Conservation (phyloP, 2,329 filamentous ascomycete genomes). For the Aspergillus fumigatus region DNA sequence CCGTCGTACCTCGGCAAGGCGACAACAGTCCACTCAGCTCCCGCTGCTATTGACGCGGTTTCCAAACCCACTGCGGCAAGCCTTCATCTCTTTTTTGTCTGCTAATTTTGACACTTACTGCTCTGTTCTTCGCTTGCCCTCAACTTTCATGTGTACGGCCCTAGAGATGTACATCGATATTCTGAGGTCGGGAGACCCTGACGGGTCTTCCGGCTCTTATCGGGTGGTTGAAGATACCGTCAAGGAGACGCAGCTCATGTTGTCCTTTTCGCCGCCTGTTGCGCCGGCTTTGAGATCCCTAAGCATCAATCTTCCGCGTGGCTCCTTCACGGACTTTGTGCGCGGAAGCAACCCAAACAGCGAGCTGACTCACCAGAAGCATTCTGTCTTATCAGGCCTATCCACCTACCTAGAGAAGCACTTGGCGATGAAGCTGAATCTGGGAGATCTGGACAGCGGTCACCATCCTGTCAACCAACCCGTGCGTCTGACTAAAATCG, state of each 20-base stretch:
- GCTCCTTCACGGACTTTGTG: slow-evolving; percentile 21
- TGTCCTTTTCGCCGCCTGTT: slow-evolving; percentile 33
- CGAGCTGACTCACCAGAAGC: slow-evolving; percentile 6
- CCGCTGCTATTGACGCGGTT: slow-evolving; percentile 50
- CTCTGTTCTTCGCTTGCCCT: slow-evolving; percentile 41
- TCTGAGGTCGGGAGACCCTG: slow-evolving; percentile 2
- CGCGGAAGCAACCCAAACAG: slow-evolving; percentile 1
- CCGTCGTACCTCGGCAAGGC: slow-evolving; percentile 5
- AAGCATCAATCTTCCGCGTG: slow-evolving; percentile 32
- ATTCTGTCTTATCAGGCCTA: slow-evolving; percentile 24
- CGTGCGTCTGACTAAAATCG: slow-evolving; percentile 34
- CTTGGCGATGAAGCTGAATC: slow-evolving; percentile 37
- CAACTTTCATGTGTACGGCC: slow-evolving; percentile 41
- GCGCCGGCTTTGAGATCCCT: slow-evolving; percentile 32
- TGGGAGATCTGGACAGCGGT: slow-evolving; percentile 16
- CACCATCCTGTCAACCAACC: slow-evolving; percentile 16
- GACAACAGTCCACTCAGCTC: slow-evolving; percentile 42
- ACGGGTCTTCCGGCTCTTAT: not conserved
- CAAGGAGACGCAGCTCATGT: slow-evolving; percentile 37
- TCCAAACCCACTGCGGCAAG: slow-evolving; percentile 46
- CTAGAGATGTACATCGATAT: slow-evolving; percentile 38
- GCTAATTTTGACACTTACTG: slow-evolving; percentile 49
- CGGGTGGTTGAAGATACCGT: slow-evolving; percentile 27
- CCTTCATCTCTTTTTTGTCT: slow-evolving; percentile 46
- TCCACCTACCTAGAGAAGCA: slow-evolving; percentile 34